Percentiles rank a stretch among this genome's conserved stretches.
Evolutionary conservation across 768 basidiomycete genomes (phyloP).

Genomic region (Phaffia australis): DNA sequence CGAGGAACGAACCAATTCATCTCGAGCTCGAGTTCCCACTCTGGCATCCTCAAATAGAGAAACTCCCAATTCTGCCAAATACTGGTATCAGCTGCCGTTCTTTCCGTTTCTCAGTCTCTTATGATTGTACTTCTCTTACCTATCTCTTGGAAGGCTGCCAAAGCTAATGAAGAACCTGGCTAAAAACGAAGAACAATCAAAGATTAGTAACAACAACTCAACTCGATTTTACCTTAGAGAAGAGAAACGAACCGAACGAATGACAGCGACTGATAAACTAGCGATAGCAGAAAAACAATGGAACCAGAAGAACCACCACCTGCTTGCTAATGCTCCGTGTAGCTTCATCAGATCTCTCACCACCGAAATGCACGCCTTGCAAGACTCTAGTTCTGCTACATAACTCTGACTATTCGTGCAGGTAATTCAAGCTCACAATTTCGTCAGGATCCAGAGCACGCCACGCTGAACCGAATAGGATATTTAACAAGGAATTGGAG

Average conservation of each 20-base stretch:
- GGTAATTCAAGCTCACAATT: too few species aligned
- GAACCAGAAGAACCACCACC: slow-evolving; percentile 25
- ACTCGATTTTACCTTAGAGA: neutral
- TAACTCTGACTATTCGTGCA: neutral
- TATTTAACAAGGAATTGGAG: too few species aligned
- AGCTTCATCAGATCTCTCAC: slow-evolving; percentile 17
- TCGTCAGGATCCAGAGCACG: too few species aligned
- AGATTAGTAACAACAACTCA: neutral
- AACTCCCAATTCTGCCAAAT: slow-evolving; percentile 5
- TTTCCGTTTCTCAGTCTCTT: too few species aligned
- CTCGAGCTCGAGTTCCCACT: neutral
- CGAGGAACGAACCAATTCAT: slow-evolving; percentile 5
- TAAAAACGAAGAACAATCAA: neutral
- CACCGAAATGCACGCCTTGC: slow-evolving; percentile 15
- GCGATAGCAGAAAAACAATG: slow-evolving; percentile 12
- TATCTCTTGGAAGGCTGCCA: slow-evolving; percentile 5
- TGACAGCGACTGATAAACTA: slow-evolving; percentile 8
- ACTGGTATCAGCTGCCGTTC: too few species aligned
- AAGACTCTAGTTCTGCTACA: slow-evolving; percentile 11
- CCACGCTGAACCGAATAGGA: too few species aligned
- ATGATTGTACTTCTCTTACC: too few species aligned
- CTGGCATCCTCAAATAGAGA: neutral
- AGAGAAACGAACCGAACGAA: neutral
- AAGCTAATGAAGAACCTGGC: neutral
- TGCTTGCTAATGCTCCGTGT: slow-evolving; percentile 4